Base-by-base conservation (phyloP, 2,329 filamentous ascomycete species). In the Arthrocladium fulminans region DNA sequence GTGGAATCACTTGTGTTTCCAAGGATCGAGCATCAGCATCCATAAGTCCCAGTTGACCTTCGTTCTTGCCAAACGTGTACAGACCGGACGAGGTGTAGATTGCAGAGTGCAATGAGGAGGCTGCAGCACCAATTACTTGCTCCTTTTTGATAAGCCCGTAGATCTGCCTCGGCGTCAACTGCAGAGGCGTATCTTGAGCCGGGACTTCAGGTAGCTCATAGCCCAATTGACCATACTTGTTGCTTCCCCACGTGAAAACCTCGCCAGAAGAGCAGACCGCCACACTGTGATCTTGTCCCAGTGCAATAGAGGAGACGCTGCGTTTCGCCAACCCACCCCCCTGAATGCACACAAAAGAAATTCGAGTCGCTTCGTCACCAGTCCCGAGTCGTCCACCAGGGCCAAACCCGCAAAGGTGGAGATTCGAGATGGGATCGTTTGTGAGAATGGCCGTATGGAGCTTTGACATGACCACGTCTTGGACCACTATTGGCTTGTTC, bases 41-140 rank as follows among this genome's bases (percentile, higher is more conserved):
- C 69, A 96, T 88, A 46, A 98, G 75, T 3, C 88, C 92, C 40
- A 98, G 76, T 64, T 98, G 92, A 1, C 92, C 92, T 57, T 88
- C 81, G 59, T 97, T 98, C 60, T 92, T 94, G 19, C 92, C 92
- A 75, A 94, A 98, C 2, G 88, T 94, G 62, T 86, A 98, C 1
- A 98, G 69, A 1, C 87, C 86, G 0, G 80, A 79, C 1, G 77
- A 75, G 0, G 88, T 96, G 60, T 92, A 85, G 0, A 88, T 87
- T 2, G 94, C 89, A 0, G 92, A 97, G 66, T 98, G 92, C 32
- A 94, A 81, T 0, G 86, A 75, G 1, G 92, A 97, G 5, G 92
- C 90, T 1, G 92, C 88, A 48, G 89, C 79, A 0, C 92, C 92
- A 19, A 86, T 65, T 13, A 97, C 78, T 1, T 71, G 63, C 62